phyloP scores from a whole-genome alignment of 2,329 filamentous ascomycete species.

The Amauroascus verrucosus region DNA sequence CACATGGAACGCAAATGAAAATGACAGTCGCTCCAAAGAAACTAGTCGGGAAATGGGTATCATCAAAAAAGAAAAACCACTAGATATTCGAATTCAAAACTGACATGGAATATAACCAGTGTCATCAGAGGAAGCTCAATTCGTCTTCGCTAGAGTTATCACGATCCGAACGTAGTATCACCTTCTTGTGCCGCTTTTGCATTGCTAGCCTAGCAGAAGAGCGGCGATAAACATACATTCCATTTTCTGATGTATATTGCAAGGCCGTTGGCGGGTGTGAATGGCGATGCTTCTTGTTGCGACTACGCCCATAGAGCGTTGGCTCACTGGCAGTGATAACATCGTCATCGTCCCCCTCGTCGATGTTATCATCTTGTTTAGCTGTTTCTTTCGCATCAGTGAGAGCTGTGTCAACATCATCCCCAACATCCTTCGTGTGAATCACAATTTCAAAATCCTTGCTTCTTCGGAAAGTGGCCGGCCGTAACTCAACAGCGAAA shows the following conservation, averaged over 20 bases:
- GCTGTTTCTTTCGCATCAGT: neutral
- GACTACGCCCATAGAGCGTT: constrained; percentile 1
- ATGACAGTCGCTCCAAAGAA: neutral
- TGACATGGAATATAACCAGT: neutral
- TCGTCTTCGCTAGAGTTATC: constrained; percentile 14
- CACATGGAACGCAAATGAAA: neutral
- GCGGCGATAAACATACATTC: neutral
- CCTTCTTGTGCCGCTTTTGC: neutral
- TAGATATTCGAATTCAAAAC: neutral
- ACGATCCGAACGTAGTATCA: constrained; percentile 3
- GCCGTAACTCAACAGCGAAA: constrained; percentile 8
- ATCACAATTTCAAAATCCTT: constrained; percentile 9
- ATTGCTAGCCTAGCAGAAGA: neutral
- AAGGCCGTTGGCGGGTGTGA: neutral
- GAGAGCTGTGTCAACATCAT: neutral
- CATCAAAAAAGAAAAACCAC: neutral
- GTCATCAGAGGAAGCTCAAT: constrained; percentile 12
- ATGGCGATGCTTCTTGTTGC: constrained; percentile 1
- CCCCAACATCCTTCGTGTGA: neutral
- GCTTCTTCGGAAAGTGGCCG: neutral
- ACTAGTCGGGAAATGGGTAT: neutral
- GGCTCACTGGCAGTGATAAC: constrained; percentile 9
- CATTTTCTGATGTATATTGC: neutral
- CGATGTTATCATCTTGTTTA: neutral
- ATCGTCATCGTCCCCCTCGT: constrained; percentile 12